Conservation (phyloP, 1,284 basidiomycete species). For the Cryptococcus sp. region DNA sequence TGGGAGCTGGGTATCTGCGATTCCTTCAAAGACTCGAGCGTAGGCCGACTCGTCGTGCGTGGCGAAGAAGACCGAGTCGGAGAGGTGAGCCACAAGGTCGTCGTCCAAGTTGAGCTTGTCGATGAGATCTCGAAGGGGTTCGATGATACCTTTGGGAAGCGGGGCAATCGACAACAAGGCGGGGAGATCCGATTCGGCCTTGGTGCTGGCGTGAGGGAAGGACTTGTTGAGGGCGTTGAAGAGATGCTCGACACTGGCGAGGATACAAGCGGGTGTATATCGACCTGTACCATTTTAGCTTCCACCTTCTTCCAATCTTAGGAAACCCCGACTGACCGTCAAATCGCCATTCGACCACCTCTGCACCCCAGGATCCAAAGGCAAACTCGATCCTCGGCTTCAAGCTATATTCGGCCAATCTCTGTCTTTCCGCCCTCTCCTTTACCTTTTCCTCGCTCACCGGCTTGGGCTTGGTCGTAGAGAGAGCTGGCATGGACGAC, state of each 20-base stretch:
- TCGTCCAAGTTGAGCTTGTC: conserved; percentile 16
- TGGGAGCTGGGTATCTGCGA: conserved; percentile 2
- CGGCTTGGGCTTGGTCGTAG: conserved; percentile 21
- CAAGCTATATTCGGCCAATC: conserved; percentile 29
- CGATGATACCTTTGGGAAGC: conserved; percentile 17
- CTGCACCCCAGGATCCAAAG: conserved; percentile 28
- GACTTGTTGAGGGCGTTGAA: conserved; percentile 26
- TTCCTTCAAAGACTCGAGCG: conserved; percentile 16
- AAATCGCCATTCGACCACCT: conserved; percentile 26
- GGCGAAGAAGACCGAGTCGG: conserved; percentile 22
- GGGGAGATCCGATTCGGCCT: conserved; percentile 18
- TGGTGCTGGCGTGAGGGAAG: conserved; percentile 19
- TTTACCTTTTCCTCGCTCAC: conserved; percentile 19
- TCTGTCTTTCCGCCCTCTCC: conserved; percentile 21
- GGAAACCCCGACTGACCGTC: conserved; percentile 23
- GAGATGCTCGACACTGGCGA: conserved; percentile 24
- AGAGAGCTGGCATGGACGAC: conserved; percentile 21
- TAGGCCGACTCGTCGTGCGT: conserved; percentile 2
- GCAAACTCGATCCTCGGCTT: conserved; percentile 36
- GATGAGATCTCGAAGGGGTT: conserved; percentile 10
- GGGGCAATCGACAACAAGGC: conserved; percentile 23
- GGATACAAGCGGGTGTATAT: conserved; percentile 29
- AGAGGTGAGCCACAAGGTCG: conserved; percentile 15
- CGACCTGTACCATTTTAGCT: conserved; percentile 15
- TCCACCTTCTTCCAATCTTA: not conserved